Percentiles rank a stretch among this genome's conserved stretches.
Evolutionary conservation across 176 grass and related monocot genomes (phyloP).

Genomic region (Carex kokanica): DNA sequence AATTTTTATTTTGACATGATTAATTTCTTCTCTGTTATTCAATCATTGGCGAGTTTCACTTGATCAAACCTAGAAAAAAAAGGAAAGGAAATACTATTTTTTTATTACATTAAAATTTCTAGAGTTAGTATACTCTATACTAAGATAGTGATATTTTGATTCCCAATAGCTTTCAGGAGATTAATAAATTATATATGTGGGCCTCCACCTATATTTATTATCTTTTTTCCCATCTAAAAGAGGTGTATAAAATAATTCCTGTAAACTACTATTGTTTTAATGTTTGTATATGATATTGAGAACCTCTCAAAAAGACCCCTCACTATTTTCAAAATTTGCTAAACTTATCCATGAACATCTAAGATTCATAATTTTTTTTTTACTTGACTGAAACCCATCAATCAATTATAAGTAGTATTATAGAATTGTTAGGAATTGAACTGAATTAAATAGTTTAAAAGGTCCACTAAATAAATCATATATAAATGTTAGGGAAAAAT

Average conservation of each 20-base stretch:
- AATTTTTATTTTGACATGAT: not conserved
- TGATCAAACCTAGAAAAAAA: constrained; percentile 26
- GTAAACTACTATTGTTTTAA: not conserved
- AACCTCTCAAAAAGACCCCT: not conserved
- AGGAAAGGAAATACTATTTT: constrained; percentile 20
- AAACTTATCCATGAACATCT: not conserved
- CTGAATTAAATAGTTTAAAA: not conserved
- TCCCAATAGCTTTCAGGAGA: constrained; percentile 39
- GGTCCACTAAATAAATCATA: not conserved
- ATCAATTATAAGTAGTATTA: not conserved
- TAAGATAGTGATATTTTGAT: constrained; percentile 40
- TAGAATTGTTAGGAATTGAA: not conserved
- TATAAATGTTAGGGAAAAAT: not conserved
- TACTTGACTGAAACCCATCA: not conserved
- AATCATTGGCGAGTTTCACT: constrained; percentile 26
- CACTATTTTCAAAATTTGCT: not conserved
- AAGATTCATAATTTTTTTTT: not conserved
- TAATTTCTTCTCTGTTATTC: constrained; percentile 16
- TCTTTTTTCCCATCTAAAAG: constrained; percentile 10
- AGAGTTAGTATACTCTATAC: constrained; percentile 27
- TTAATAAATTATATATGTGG: constrained; percentile 24
- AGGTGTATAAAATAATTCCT: not conserved
- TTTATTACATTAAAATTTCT: constrained; percentile 35
- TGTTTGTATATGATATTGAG: not conserved
- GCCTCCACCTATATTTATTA: constrained; percentile 13